Conservation (phyloP, 192 early-diverging fungal genomes). For the Hyaloraphidium curvatum region DNA sequence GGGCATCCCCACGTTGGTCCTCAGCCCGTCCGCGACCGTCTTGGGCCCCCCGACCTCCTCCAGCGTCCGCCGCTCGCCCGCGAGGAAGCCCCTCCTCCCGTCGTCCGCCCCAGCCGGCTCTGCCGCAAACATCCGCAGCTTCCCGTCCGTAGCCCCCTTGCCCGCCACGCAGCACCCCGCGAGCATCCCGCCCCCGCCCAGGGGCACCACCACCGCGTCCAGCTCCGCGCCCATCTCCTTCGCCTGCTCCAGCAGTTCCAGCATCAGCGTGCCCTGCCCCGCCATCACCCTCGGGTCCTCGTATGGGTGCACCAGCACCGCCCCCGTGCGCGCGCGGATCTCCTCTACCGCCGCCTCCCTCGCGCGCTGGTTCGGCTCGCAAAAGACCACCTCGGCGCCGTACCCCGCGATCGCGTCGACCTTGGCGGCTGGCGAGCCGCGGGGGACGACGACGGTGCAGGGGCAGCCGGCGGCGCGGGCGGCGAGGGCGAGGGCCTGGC, state of each 20-base stretch:
- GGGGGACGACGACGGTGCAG: constrained; percentile 28
- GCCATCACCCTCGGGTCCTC: constrained; percentile 28
- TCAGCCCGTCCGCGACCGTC: constrained; percentile 30
- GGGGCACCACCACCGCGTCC: constrained; percentile 29
- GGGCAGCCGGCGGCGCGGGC: constrained; percentile 19
- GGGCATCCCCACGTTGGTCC: constrained; percentile 20
- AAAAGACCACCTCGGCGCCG: constrained; percentile 26
- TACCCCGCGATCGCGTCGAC: constrained; percentile 27
- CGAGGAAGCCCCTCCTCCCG: constrained; percentile 11
- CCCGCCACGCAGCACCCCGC: constrained; percentile 24
- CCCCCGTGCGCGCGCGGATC: constrained; percentile 20
- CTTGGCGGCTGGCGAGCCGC: constrained; percentile 22
- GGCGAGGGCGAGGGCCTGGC: constrained; percentile 34
- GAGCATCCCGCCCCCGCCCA: constrained; percentile 34
- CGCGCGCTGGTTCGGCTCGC: constrained; percentile 17
- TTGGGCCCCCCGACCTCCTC: background rate
- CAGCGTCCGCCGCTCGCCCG: background rate
- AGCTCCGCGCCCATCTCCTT: constrained; percentile 10
- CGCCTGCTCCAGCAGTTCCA: constrained; percentile 28
- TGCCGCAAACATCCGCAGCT: constrained; percentile 28
- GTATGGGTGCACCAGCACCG: constrained; percentile 28
- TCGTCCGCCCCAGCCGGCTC: constrained; percentile 24
- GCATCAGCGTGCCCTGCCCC: constrained; percentile 31
- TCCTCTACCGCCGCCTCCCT: constrained; percentile 17
- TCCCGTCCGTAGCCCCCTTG: constrained; percentile 10